Base-by-base conservation (phyloP, 2,329 filamentous ascomycete species). In the Bipolaris gigantea region DNA sequence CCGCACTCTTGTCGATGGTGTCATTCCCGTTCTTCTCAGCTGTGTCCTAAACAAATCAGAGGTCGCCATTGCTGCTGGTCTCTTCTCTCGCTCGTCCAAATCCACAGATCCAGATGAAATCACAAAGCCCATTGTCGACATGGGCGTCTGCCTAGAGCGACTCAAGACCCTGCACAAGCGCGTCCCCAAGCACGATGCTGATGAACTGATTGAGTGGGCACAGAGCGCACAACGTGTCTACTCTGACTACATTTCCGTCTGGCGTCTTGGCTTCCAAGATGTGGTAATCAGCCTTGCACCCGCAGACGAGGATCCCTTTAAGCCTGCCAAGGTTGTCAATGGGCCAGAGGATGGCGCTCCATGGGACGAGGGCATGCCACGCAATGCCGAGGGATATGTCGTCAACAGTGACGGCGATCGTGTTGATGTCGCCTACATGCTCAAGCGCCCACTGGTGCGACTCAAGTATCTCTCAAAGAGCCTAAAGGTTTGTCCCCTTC, bases 241-340 rank as follows among this genome's bases (percentile, higher is more conserved):
- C 71, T 81, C 86, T 56, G 87, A 90, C 67, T 99, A 97, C 71
- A 81, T 97, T 30, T 85, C 86, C 67, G 87, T 89, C 7, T 99
- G 94, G 94, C 84, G 92, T 27, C 82, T 97, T 43, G 94, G 94
- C 0, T 99, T 97, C 73, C 89, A 96, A 67, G 92, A 96, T 70
- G 85, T 99, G 18, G 86, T 97, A 45, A 90, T 99, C 64, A 97
- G 96, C 70, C 84, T 97, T 32, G 92, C 91, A 1, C 89, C 91
- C 7, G 84, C 85, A 4, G 85, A 87, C 32, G 85, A 88, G 43
- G 80, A 85, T 35, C 65, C 71, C 83, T 76, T 85, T 83, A 58
- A 80, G 39, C 69, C 67, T 9, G 68, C 70, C 11, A 75, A 67
- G 50, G 54, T 72, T 5, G 64, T 74, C 15, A 64, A 69, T 16